Base-by-base conservation (phyloP, 495 filamentous ascomycete genomes). In the Podospora bellae-mahoneyi region DNA sequence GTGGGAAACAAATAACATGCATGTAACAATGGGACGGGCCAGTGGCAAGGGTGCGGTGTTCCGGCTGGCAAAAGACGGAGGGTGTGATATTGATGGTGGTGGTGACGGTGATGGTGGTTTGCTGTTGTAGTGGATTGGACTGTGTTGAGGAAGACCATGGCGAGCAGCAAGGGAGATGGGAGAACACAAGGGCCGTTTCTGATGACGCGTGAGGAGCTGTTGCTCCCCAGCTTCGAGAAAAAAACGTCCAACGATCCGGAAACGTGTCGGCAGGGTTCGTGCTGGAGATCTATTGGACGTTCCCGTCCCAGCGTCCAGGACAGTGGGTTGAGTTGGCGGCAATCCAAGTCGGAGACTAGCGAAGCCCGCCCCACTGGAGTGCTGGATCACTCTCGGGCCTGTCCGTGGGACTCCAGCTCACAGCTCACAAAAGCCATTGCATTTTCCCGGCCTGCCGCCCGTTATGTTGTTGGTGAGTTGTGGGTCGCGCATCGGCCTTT, bases 11-110 rank as follows among this genome's bases (percentile, higher is more conserved):
- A 23, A 23, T 23, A 23, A 23, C 23, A 23, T 23, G 23, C 23
- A 60, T 60, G 58, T 27, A 60, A 60, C 58, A 60, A 60, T 60
- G 58, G 55, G 30, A 32, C 60, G 60, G 28, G 13, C 61, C 61
- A 63, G 61, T 63, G 61, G 61, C 61, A 63, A 44, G 61, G 61
- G 34, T 63, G 61, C 48, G 61, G 16, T 63, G 30, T 63, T 19
- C 61, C 61, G 61, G 61, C 61, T 63, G 61, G 32, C 30, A 61
- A 30, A 13, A 30, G 59, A 61, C 4, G 18, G 59, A 28, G 59
- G 59, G 59, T 20, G 56, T 27, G 19, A 59, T 23, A 59, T 20
- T 59, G n/a, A 15, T 59, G 19, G 56, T 59, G 56, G 56, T 59
- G 56, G 26, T 59, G 20, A 26, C 2, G 16, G 59, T 61, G 20